Evolutionary conservation across 2,329 filamentous ascomycete species (phyloP), one percentile per base, ranked within the genome.

Genomic region (Stromatinia cepivora): DNA sequence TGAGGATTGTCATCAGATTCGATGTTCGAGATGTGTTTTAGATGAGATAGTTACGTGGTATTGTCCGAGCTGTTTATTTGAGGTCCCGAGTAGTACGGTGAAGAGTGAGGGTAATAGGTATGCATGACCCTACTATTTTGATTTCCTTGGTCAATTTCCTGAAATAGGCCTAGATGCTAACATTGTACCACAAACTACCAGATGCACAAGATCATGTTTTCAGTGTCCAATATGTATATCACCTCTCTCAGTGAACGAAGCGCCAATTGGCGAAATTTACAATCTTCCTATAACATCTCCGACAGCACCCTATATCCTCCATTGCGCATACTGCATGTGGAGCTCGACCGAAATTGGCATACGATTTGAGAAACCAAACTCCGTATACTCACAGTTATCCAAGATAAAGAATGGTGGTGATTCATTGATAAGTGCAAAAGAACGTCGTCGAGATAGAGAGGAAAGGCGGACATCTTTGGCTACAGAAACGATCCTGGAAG

Each of bases 21-120:
- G 95, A 74, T 99, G 95, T 79, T 92, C 93, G 8, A 86, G 93
- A 81, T 99, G 95, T 78, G 92, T 96, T 67, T 87, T 90, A 61
- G 95, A 99, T 78, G 95, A 99, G 81, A 93, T 97, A 68, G 89
- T 97, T 61, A 95, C 92, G 67, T 97, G 93, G 85, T 99, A 92
- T 81, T 99, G 95, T 77, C 95, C 95, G 7, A 94, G 89, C 79
- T 99, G 95, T 79, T 82, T 99, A 69, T 98, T 99, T 77, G 95
- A 99, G 80, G 94, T 97, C 45, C 93, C 94, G 7, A 97, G 92
- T 79, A 97, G 92, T 77, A 93, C 93, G 77, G 88, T 98, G 58
- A 93, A 94, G 81, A 92, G 90, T 75, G 95, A 99, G 77, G 94
- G 94, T 56, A 97, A 97, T 81, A 89, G 93, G 93, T 96, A 85